Conservation (phyloP, 495 filamentous ascomycete species). For the Penicillium parvum region DNA sequence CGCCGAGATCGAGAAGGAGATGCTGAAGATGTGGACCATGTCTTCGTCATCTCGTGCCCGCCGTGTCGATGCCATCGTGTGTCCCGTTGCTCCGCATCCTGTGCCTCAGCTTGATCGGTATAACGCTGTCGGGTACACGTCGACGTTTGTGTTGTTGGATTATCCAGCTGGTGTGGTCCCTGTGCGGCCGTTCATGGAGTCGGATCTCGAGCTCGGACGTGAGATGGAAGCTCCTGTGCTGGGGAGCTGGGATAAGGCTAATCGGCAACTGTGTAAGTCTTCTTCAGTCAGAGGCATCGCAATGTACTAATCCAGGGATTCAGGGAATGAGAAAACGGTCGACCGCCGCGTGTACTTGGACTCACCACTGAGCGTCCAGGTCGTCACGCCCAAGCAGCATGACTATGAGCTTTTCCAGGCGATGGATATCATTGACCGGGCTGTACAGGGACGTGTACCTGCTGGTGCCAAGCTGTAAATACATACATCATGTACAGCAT, state of each 20-base stretch:
- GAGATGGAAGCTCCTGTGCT: constrained; percentile 40
- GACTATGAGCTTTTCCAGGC: constrained; percentile 53
- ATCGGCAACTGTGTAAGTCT: constrained; percentile 56
- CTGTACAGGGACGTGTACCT: constrained; percentile 21
- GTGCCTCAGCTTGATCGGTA: constrained; percentile 61
- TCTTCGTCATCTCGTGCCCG: constrained; percentile 18
- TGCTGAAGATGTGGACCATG: constrained; percentile 52
- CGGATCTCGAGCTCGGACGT: constrained; percentile 45
- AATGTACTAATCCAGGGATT: neutral
- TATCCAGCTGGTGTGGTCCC: constrained; percentile 57
- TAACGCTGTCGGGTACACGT: constrained; percentile 59
- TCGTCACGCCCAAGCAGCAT: constrained; percentile 55
- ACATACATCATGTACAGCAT: no score
- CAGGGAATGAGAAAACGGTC: constrained; percentile 48
- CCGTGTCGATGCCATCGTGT: constrained; percentile 51
- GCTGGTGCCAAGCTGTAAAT: constrained; percentile 20
- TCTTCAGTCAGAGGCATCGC: constrained; percentile 4
- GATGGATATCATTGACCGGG: constrained; percentile 50
- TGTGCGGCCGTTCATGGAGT: constrained; percentile 42
- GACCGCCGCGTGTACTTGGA: constrained; percentile 54
- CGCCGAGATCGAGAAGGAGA: constrained; percentile 46
- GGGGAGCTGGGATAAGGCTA: constrained; percentile 58
- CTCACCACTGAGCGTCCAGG: constrained; percentile 54
- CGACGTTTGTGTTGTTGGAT: constrained; percentile 57
- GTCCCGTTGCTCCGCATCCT: constrained; percentile 56